Conservation (phyloP, 495 filamentous ascomycete genomes). For the Platismatia glauca region DNA sequence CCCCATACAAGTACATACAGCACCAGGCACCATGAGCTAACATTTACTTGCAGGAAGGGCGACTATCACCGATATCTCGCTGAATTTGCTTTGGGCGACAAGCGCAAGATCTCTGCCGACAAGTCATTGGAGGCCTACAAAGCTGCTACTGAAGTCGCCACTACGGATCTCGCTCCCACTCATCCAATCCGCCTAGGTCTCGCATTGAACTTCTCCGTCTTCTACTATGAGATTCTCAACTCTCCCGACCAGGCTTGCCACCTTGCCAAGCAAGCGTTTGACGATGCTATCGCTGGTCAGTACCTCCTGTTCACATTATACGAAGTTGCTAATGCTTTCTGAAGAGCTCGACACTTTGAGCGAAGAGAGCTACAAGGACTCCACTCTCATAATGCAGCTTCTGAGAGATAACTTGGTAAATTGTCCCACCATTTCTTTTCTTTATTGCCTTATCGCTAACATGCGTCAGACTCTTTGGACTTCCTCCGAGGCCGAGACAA, state of each 20-base stretch:
- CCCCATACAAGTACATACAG: background rate
- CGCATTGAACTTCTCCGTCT: constrained; percentile 99
- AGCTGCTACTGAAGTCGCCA: constrained; percentile 91
- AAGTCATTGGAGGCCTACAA: constrained; percentile 98
- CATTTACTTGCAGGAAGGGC: constrained; percentile 67
- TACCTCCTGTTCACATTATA: constrained; percentile 15
- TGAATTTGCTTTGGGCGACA: constrained; percentile 95
- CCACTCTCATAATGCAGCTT: constrained; percentile 99
- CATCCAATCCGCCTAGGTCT: constrained; percentile 98
- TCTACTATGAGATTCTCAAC: constrained; percentile 99
- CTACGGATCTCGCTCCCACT: constrained; percentile 94
- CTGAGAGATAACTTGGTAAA: constrained; percentile 96
- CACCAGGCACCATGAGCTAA: background rate
- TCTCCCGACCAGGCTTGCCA: constrained; percentile 98
- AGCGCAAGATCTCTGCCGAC: constrained; percentile 93
- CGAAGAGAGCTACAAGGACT: constrained; percentile 99
- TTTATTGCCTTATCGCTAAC: constrained; percentile 26
- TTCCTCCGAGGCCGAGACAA: constrained; percentile 89
- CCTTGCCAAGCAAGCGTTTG: constrained; percentile 98
- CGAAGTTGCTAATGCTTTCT: constrained; percentile 22
- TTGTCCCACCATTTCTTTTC: background rate
- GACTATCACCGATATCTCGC: constrained; percentile 99
- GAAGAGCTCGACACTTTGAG: constrained; percentile 94
- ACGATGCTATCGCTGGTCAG: constrained; percentile 95
- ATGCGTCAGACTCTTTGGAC: constrained; percentile 88